These are phyloP conservation scores for Bacidia rubella DNA, from an alignment of 495 filamentous ascomycete species.

Conservation along the genomic window DNA sequence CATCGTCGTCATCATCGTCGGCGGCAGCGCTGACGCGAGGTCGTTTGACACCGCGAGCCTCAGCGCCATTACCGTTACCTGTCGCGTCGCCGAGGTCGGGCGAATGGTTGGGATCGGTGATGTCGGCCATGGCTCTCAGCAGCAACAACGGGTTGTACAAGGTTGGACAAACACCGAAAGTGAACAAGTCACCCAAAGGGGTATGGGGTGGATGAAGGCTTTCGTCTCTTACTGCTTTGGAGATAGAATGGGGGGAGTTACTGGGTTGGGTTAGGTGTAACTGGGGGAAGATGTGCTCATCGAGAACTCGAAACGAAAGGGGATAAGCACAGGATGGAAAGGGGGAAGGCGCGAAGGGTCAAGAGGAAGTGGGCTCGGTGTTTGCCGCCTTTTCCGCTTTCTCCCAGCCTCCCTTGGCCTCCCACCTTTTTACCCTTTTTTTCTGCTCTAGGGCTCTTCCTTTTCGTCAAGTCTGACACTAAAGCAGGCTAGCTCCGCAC, in stretches of 20 bases:
- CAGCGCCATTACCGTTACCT: conserved; percentile 40
- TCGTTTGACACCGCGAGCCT: conserved; percentile 80
- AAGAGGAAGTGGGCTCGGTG: too few relatives aligned
- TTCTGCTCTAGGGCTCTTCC: too few relatives aligned
- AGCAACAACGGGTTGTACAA: neutral
- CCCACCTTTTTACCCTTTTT: too few relatives aligned
- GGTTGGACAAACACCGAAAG: neutral
- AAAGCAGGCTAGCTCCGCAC: too few relatives aligned
- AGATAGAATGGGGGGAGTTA: conserved; percentile 13
- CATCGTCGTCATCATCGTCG: conserved; percentile 97
- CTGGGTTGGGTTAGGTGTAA: conserved; percentile 15
- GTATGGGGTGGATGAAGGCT: conserved; percentile 3
- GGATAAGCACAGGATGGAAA: conserved; percentile 8
- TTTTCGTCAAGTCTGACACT: too few relatives aligned
- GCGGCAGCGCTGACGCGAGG: conserved; percentile 60
- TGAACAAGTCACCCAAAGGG: neutral
- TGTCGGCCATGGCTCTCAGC: conserved; percentile 19
- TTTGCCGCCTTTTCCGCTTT: too few relatives aligned
- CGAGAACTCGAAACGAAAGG: conserved; percentile 15
- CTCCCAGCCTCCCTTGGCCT: too few relatives aligned
- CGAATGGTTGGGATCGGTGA: conserved; percentile 26
- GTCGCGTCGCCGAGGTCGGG: conserved; percentile 39
- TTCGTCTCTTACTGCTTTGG: conserved; percentile 10
- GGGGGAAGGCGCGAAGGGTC: conserved; percentile 11
- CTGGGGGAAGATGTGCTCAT: conserved; percentile 15